Base-by-base conservation (phyloP, 768 basidiomycete genomes). In the Lactarius vividus region DNA sequence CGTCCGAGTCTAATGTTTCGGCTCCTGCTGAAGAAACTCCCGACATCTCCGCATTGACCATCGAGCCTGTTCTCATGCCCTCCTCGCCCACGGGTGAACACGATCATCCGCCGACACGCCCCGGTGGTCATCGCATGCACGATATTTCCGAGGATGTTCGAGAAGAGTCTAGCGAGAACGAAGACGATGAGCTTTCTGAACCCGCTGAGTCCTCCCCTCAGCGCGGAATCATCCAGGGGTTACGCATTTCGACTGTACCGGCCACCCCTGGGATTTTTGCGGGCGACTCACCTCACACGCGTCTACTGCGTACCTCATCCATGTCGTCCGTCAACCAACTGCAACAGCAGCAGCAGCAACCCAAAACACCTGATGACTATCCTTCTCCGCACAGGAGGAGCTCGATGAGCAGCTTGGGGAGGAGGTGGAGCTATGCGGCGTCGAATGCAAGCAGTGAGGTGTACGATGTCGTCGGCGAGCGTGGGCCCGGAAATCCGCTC, bases 401-500 rank as follows among this genome's bases (percentile, higher is more conserved):
- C 71, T 46, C 57, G 0, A 42, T 57, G 13, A 31, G 52, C 15
- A 59, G 61, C 57, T 33, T 40, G 13, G 42, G 66, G 16, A 62
- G 69, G n/a, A 66, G 67, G 15, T 64, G 70, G 31, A 56, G 61
- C 40, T 63, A 65, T 61, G 71, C 70, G 28, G 63, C 57, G 20
- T 69, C 68, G 37, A 61, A 31, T 26, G 59, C 61, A 33, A 66
- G 69, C 49, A 58, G 73, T 23, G 75, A 74, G 16, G 75, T 67
- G 15, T 84, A 85, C 71, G 78, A 85, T 72, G 75, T 80, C 3
- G 77, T 83, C n/a, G 83, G 82, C 10, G 89, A 91, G 69, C 81
- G 91, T 6, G 80, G 79, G 1, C 86, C 88, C 2, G 92, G 91
- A 0, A 84, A 87, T 69, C 92, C 92, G 16, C 77, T 94, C 8